These are phyloP conservation scores for Colletotrichum truncatum DNA, from an alignment of 2,329 filamentous ascomycete species.

Conservation along the genomic window DNA sequence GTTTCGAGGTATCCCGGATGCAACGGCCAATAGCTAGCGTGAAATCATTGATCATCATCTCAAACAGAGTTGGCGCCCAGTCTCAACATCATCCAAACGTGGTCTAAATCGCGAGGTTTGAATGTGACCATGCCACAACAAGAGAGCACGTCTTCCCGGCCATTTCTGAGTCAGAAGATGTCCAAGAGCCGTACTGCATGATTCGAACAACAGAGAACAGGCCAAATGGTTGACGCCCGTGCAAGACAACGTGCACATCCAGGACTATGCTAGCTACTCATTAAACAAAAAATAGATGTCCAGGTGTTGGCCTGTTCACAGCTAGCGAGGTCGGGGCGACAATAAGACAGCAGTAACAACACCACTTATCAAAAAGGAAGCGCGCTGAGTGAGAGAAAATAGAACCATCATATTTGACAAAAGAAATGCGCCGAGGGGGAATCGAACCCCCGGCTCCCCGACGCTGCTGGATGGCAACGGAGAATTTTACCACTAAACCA, in stretches of 20 bases:
- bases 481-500: conserved; percentile 32
- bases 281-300: no score
- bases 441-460: conserved; percentile 31
- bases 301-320: no score
- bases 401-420: not conserved
- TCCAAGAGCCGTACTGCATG: not conserved
- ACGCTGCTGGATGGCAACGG: conserved; percentile 29
- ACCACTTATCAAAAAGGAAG: no score
- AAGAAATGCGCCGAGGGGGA: conserved; percentile 20
- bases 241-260: not conserved
- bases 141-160: not conserved
- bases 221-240: not conserved
- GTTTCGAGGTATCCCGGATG: not conserved
- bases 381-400: no score
- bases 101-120: not conserved
- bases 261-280: not conserved
- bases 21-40: not conserved
- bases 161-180: not conserved
- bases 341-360: no score
- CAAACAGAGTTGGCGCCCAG: not conserved
- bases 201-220: not conserved
- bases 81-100: conserved; percentile 15
- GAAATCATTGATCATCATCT: not conserved
- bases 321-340: no score
- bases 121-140: not conserved